Percentiles rank a stretch among this genome's conserved stretches.
These are phyloP conservation scores for Tricholoma furcatifolium DNA, from an alignment of 768 basidiomycete species.

Conservation along the genomic window DNA sequence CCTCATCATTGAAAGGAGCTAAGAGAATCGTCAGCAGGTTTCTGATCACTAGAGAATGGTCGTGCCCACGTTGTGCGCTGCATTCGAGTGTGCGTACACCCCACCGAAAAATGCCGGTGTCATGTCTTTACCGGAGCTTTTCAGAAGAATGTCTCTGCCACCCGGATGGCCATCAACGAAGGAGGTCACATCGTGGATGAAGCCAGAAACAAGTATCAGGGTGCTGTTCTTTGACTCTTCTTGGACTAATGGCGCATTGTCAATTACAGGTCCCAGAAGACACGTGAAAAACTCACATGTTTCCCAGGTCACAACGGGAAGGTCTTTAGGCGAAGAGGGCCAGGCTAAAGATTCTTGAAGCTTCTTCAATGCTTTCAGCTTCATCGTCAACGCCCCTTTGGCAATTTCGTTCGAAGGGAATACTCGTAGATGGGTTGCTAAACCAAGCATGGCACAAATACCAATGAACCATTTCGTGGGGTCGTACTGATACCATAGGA, in stretches of 20 bases:
- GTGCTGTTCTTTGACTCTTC: slow-evolving; percentile 62
- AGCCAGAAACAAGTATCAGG: slow-evolving; percentile 77
- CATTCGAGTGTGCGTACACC: slow-evolving; percentile 78
- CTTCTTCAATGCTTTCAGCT: slow-evolving; percentile 68
- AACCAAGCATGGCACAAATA: slow-evolving; percentile 53
- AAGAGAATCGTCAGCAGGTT: slow-evolving; percentile 15
- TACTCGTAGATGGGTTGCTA: slow-evolving; percentile 78
- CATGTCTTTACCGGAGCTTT: slow-evolving; percentile 75
- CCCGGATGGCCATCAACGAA: slow-evolving; percentile 83
- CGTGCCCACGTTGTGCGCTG: slow-evolving; percentile 68
- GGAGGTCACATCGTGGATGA: slow-evolving; percentile 79
- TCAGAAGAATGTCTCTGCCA: slow-evolving; percentile 56
- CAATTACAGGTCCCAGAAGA: neutral
- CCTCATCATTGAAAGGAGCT: slow-evolving; percentile 76
- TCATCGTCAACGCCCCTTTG: slow-evolving; percentile 82
- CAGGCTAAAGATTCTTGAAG: slow-evolving; percentile 63
- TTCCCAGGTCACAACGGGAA: slow-evolving; percentile 83
- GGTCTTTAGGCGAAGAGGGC: slow-evolving; percentile 54
- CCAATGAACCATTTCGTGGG: slow-evolving; percentile 97
- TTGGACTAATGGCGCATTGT: slow-evolving; percentile 45
- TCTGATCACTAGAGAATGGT: neutral
- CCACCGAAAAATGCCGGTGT: slow-evolving; percentile 87
- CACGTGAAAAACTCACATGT: slow-evolving; percentile 49
- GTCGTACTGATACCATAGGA: slow-evolving; percentile 83
- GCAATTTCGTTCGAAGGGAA: slow-evolving; percentile 89